Evolutionary conservation across 2,329 filamentous ascomycete species (phyloP).

Genomic region (Pseudofabraea citricarpa): DNA sequence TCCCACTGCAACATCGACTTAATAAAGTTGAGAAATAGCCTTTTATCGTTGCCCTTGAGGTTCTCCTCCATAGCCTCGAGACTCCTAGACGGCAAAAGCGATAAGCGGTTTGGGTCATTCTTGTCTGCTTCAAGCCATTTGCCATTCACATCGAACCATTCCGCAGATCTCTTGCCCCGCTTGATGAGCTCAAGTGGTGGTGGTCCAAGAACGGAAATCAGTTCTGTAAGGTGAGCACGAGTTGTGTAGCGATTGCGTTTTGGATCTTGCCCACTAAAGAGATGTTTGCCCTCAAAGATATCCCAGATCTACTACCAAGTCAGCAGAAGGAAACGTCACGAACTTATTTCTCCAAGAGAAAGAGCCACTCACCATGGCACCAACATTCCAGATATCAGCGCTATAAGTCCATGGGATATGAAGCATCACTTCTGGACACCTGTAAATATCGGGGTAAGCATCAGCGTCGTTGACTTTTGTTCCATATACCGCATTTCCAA

Average conservation of each 20-base stretch:
- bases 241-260: slow-evolving; percentile 10
- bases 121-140: slow-evolving; percentile 12
- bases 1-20: slow-evolving; percentile 14
- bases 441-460: slow-evolving; percentile 35
- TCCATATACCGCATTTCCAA: slow-evolving; percentile 39
- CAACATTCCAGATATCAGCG: slow-evolving; percentile 32
- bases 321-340: slow-evolving; percentile 1
- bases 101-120: slow-evolving; percentile 10
- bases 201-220: slow-evolving; percentile 16
- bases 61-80: slow-evolving; percentile 11
- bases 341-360: slow-evolving; percentile 2
- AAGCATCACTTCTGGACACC: slow-evolving; percentile 33
- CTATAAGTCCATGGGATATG: slow-evolving; percentile 27
- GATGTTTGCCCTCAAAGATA: slow-evolving; percentile 14
- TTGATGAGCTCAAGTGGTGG: slow-evolving; percentile 9
- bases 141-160: slow-evolving; percentile 11
- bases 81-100: slow-evolving; percentile 11
- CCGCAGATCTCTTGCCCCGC: slow-evolving; percentile 5
- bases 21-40: slow-evolving; percentile 12
- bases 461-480: slow-evolving; percentile 29
- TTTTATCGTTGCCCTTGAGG: slow-evolving; percentile 11
- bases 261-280: slow-evolving; percentile 12
- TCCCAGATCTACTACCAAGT: slow-evolving; percentile 12
- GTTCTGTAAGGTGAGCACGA: slow-evolving; percentile 13
- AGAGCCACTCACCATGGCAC: slow-evolving; percentile 23